These are phyloP conservation scores for Pezicula neosporulosa DNA, from an alignment of 2,329 filamentous ascomycete species.

Conservation along the genomic window DNA sequence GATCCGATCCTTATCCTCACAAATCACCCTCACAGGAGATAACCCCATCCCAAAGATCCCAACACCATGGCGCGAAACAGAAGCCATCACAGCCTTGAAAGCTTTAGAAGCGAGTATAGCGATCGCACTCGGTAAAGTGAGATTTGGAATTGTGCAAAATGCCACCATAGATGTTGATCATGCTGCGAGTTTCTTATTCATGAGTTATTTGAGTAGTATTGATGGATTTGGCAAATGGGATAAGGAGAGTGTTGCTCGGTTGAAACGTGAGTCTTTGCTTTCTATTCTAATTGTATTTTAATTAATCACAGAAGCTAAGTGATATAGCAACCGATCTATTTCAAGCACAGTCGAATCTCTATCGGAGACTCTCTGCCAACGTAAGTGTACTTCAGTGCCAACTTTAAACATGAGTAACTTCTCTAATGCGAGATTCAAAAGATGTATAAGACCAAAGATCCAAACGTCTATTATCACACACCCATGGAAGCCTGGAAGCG, in stretches of 20 bases:
- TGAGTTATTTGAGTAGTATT: constrained; percentile 49
- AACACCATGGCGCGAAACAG: not conserved
- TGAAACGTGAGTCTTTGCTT: constrained; percentile 6
- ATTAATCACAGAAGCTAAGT: constrained; percentile 25
- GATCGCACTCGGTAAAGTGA: not conserved
- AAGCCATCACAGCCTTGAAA: not conserved
- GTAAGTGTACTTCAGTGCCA: constrained; percentile 38
- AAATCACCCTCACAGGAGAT: not conserved
- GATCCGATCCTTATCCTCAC: too few species aligned
- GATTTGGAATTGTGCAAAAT: constrained; percentile 22
- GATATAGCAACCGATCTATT: constrained; percentile 66
- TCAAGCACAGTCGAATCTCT: constrained; percentile 63
- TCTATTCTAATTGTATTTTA: too few species aligned
- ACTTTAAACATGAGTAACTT: not conserved
- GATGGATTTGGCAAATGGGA: constrained; percentile 43
- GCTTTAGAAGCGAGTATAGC: not conserved
- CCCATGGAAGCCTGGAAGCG: constrained; percentile 68
- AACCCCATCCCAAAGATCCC: not conserved
- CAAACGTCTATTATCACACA: constrained; percentile 65
- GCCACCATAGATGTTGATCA: constrained; percentile 45
- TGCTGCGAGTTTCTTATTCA: constrained; percentile 49
- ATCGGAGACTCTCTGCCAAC: constrained; percentile 64
- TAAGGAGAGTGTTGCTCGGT: constrained; percentile 37
- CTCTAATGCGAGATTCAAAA: too few species aligned
- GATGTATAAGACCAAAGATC: constrained; percentile 61